Conservation (phyloP, 2,329 filamentous ascomycete genomes). For the Lasiodiplodia sp. region DNA sequence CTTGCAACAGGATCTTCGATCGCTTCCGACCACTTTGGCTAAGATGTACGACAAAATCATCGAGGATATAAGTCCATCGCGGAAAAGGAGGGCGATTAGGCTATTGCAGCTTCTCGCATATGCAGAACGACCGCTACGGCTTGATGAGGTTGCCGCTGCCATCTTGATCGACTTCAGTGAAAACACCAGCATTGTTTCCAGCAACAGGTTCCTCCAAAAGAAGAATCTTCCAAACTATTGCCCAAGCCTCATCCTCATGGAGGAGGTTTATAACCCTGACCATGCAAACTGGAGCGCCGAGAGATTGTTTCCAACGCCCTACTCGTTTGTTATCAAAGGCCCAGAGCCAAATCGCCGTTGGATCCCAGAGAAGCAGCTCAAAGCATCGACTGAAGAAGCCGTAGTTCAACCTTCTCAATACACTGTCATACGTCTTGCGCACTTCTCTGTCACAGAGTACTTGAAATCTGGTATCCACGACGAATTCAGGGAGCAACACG, state of each 20-base stretch:
- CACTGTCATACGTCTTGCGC: not conserved
- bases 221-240: not conserved
- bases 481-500: not conserved
- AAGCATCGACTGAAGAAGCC: too few relatives aligned
- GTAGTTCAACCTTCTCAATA: too few relatives aligned
- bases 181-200: not conserved
- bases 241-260: not conserved
- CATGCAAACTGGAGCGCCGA: too few relatives aligned
- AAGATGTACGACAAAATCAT: not conserved
- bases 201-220: not conserved
- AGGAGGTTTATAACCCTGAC: not conserved
- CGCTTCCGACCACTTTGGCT: not conserved
- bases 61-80: not conserved
- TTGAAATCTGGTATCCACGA: not conserved
- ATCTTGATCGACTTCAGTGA: not conserved
- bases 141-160: not conserved
- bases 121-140: not conserved
- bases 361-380: too few relatives aligned
- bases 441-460: not conserved
- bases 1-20: not conserved
- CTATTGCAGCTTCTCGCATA: not conserved
- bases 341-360: too few relatives aligned
- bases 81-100: not conserved
- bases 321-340: too few relatives aligned
- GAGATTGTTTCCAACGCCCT: too few relatives aligned